Evolutionary conservation across 768 basidiomycete genomes (phyloP).

Genomic region (Neoboletus magnificus): DNA sequence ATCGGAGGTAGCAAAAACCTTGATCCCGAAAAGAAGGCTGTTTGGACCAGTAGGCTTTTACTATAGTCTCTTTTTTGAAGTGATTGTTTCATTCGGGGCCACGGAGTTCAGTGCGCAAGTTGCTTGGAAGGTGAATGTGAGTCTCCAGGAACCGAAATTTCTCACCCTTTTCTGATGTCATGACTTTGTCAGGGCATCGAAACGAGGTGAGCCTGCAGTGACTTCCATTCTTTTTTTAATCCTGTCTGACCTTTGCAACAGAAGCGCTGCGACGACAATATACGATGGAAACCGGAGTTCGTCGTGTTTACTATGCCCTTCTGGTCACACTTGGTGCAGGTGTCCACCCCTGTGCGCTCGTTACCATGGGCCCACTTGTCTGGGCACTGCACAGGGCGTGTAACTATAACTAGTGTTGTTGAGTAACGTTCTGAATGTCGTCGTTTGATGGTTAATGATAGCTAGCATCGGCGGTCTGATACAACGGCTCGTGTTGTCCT

Average conservation of each 20-base stretch:
- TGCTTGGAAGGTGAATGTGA: constrained; percentile 12
- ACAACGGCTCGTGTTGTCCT: too few relatives aligned
- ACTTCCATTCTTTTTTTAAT: too few relatives aligned
- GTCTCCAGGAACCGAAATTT: background rate
- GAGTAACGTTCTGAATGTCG: background rate
- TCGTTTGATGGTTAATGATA: background rate
- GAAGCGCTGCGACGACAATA: constrained; percentile 3
- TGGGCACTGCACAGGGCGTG: background rate
- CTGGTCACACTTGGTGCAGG: background rate
- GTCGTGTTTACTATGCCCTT: background rate
- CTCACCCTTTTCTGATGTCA: background rate
- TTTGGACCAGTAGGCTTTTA: background rate
- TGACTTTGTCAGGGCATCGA: constrained; percentile 4
- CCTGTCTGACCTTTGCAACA: background rate
- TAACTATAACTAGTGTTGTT: background rate
- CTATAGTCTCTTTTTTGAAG: constrained; percentile 1
- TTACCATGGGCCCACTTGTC: background rate
- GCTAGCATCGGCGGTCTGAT: background rate
- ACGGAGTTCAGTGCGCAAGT: constrained; percentile 27
- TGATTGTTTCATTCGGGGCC: constrained; percentile 15
- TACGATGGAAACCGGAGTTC: constrained; percentile 1
- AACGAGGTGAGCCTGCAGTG: constrained; percentile 7
- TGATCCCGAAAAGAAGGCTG: background rate
- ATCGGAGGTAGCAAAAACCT: background rate
- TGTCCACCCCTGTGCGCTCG: background rate